Conservation (phyloP, 768 basidiomycete species). For the Psilocybe cubensis region DNA sequence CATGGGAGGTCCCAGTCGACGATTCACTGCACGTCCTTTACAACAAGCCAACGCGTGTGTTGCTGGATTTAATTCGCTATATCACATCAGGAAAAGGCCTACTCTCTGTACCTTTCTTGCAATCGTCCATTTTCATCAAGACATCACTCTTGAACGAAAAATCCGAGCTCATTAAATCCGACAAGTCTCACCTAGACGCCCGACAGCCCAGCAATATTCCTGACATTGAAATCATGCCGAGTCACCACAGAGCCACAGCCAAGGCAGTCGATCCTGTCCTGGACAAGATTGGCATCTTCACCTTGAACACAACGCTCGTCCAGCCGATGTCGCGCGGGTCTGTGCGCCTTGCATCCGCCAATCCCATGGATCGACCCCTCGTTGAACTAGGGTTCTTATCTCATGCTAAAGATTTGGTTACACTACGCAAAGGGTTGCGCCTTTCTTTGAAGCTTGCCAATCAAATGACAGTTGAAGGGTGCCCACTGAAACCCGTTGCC, state of each 20-base stretch:
- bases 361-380: neutral
- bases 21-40: neutral
- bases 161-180: no score
- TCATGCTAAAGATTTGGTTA: neutral
- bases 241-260: neutral
- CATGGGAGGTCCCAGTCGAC: neutral
- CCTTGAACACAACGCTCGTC: neutral
- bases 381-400: neutral
- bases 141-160: neutral
- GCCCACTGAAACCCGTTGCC: no score
- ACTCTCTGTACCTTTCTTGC: neutral
- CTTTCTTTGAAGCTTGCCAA: neutral
- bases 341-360: neutral
- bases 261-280: neutral
- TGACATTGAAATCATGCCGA: constrained; percentile 2
- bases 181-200: neutral
- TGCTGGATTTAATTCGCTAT: neutral
- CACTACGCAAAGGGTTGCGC: neutral
- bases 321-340: neutral
- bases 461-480: no score
- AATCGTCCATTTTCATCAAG: neutral
- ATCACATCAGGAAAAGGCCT: neutral
- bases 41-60: neutral
- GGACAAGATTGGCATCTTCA: neutral
- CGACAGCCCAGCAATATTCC: neutral